These are phyloP conservation scores for Keqinozyma sinolaborantium DNA, from an alignment of 1,139 yeast species.

Conservation along the genomic window DNA sequence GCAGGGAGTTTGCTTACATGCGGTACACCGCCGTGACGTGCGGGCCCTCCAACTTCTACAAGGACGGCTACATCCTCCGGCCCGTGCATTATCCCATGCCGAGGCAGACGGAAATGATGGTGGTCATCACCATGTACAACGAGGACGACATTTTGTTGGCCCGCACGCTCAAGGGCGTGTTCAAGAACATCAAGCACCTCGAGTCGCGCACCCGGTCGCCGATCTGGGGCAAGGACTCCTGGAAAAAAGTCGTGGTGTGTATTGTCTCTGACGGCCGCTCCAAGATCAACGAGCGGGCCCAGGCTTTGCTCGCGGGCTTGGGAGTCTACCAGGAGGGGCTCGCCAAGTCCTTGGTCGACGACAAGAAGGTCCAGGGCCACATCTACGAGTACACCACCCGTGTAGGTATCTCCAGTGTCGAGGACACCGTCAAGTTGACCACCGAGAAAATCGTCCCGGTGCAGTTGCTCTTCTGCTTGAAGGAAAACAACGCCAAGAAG, in stretches of 20 bases:
- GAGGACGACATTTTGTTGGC: constrained; percentile 47
- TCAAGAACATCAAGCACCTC: constrained; percentile 45
- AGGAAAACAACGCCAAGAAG: constrained; percentile 46
- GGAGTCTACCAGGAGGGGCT: constrained; percentile 50
- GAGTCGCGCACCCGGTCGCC: constrained; percentile 40
- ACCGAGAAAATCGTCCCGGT: constrained; percentile 49
- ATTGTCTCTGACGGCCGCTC: constrained; percentile 48
- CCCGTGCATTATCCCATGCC: constrained; percentile 46
- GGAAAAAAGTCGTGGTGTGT: constrained; percentile 49
- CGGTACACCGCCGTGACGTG: constrained; percentile 50
- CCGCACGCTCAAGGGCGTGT: constrained; percentile 45
- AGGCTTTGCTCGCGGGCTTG: constrained; percentile 44
- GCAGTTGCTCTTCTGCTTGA: constrained; percentile 44
- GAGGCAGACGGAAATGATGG: constrained; percentile 45
- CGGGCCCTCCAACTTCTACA: constrained; percentile 46
- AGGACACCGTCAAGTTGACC: constrained; percentile 44
- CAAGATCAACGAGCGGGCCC: constrained; percentile 46
- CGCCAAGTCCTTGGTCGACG: constrained; percentile 46
- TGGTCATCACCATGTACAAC: constrained; percentile 47
- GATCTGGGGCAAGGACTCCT: constrained; percentile 47
- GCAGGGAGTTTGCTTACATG: constrained; percentile 47
- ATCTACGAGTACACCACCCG: constrained; percentile 47
- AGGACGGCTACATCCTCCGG: constrained; percentile 43
- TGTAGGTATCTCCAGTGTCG: constrained; percentile 45
- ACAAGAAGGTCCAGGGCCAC: constrained; percentile 44